Percentiles rank a stretch among this genome's conserved stretches.
Conservation (phyloP, 257 asterid genomes). For the Fraxinus cuspidata region DNA sequence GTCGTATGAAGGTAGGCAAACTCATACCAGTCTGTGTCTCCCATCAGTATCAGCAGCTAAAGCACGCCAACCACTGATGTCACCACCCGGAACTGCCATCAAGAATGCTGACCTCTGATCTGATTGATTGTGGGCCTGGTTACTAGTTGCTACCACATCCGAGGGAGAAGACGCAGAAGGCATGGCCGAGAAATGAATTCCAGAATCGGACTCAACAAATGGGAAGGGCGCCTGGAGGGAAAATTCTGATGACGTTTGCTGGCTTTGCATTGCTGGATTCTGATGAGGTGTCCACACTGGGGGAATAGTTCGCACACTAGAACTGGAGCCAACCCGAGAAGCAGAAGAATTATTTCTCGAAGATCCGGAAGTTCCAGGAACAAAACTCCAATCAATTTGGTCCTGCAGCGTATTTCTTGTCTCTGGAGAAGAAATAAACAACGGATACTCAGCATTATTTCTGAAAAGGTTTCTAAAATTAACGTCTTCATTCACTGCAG, state of each 20-base stretch:
- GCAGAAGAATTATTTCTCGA: conserved; percentile 48
- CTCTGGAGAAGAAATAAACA: conserved; percentile 50
- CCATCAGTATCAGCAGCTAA: conserved; percentile 62
- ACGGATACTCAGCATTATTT: conserved; percentile 45
- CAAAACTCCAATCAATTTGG: conserved; percentile 63
- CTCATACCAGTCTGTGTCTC: conserved; percentile 70
- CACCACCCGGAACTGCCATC: conserved; percentile 52
- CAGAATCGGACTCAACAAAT: conserved; percentile 53
- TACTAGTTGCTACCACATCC: conserved; percentile 46
- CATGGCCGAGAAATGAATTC: conserved; percentile 39
- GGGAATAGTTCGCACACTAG: conserved; percentile 42
- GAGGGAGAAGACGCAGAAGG: conserved; percentile 54
- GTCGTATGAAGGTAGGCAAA: conserved; percentile 11
- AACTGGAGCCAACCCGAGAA: conserved; percentile 43
- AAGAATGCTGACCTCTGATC: conserved; percentile 45
- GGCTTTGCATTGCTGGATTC: conserved; percentile 44
- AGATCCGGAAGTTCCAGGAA: conserved; percentile 52
- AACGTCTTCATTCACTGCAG: conserved; percentile 43
- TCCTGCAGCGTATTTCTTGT: conserved; percentile 49
- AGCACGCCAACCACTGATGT: conserved; percentile 58
- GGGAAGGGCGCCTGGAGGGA: conserved; percentile 52
- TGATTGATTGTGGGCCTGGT: conserved; percentile 41
- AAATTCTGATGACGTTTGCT: conserved; percentile 47
- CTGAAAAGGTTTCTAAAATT: conserved; percentile 46
- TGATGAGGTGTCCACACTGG: conserved; percentile 60